Base-by-base conservation (phyloP, 1,284 basidiomycete species). In the Leccinum laetum region DNA sequence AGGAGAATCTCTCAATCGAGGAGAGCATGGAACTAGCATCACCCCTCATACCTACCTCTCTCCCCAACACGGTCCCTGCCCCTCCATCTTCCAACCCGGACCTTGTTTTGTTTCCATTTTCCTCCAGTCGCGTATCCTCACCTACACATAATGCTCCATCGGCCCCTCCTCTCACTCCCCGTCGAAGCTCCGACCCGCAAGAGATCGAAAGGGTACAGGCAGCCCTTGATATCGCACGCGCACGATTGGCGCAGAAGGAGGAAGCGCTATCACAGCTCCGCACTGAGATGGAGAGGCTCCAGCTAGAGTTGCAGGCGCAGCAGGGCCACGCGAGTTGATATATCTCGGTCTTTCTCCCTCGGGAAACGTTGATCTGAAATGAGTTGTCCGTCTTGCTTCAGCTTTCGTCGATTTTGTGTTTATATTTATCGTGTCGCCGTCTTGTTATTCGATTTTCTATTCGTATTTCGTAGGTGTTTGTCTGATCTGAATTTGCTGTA, bases 1-100 rank as follows among this genome's bases (percentile, higher is more conserved):
- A 76, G 70, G 69, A 69, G 3, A 74, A 71, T 29, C 67, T 71
- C 11, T 78, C 80, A 18, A 76, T 77, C 5, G 83, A 85, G 66
- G 73, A 80, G 65, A 83, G 83, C 2, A 86, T 88, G 86, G 85
- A 86, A 52, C 81, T 88, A 10, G 84, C 81, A 5, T 86, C 86
- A 2, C 86, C 87, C 2, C 72, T 88, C 10, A 70, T 81, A n/a
- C 82, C 82, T 9, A 81, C 74, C 9, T 67, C 66, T 29, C 41
- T 75, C 9, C 61, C 62, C 8, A 26, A 29, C 4, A 9, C 32
- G 5, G 16, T 35, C 16, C 62, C 67, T 5, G 14, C 4, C 2
- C 35, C 39, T 13, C 24, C 57, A 13, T 35, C 37, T 10, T 32
- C 55, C 10, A 70, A 73, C 53, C 5, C 29, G 2, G 68, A 72